Evolutionary conservation across 1,284 basidiomycete genomes (phyloP).

Genomic region (Moesziomyces antarcticus): DNA sequence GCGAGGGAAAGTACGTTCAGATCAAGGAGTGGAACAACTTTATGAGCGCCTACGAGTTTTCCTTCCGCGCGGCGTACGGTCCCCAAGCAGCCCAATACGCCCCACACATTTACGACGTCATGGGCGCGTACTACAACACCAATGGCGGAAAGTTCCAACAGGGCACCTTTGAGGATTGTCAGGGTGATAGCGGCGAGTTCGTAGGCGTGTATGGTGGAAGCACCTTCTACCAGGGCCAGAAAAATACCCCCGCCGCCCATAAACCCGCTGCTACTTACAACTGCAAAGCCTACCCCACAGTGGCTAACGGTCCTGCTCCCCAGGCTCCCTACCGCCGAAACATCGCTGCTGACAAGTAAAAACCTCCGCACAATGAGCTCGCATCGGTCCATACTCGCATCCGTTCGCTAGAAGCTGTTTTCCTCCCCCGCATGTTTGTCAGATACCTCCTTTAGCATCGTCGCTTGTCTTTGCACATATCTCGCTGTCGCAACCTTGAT

Average conservation of each 20-base stretch:
- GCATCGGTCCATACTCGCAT: slow-evolving; percentile 2
- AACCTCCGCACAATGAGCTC: slow-evolving; percentile 9
- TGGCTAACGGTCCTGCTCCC: slow-evolving; percentile 21
- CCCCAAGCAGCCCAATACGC: slow-evolving; percentile 39
- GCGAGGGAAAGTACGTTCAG: slow-evolving; percentile 39
- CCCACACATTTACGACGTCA: slow-evolving; percentile 55
- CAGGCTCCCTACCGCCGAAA: slow-evolving; percentile 37
- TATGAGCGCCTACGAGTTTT: slow-evolving; percentile 49
- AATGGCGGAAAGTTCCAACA: slow-evolving; percentile 42
- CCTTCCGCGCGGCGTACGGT: slow-evolving; percentile 53
- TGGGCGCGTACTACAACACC: slow-evolving; percentile 43
- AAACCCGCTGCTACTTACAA: slow-evolving; percentile 27
- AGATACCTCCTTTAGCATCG: too few species aligned
- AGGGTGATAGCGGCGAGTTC: slow-evolving; percentile 40
- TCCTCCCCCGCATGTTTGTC: too few species aligned
- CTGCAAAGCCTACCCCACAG: slow-evolving; percentile 31
- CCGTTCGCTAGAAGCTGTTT: too few species aligned
- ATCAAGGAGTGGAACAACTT: slow-evolving; percentile 59
- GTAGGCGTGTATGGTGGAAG: slow-evolving; percentile 34
- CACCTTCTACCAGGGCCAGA: slow-evolving; percentile 51
- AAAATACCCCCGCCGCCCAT: slow-evolving; percentile 34
- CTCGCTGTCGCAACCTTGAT: too few species aligned
- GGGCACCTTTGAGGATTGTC: slow-evolving; percentile 50
- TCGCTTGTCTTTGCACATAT: too few species aligned
- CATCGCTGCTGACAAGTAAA: slow-evolving; percentile 20